Conservation (phyloP, 2,329 filamentous ascomycete genomes). For the Penicillium sp. region DNA sequence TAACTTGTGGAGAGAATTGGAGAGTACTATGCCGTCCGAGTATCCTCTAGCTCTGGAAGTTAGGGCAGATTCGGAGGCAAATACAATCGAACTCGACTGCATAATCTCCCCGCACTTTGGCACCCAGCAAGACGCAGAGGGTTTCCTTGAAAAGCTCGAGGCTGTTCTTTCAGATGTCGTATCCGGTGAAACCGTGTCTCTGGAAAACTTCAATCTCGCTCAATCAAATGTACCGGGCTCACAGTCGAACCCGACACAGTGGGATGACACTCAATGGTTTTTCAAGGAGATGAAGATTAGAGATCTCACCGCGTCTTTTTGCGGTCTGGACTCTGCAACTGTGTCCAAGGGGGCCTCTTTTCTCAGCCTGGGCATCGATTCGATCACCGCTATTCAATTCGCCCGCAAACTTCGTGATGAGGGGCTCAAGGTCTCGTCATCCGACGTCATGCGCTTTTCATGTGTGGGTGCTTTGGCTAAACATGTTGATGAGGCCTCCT, state of each 20-base stretch:
- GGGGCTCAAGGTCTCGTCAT: constrained; percentile 35
- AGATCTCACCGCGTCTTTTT: constrained; percentile 30
- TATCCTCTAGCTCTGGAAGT: constrained; percentile 44
- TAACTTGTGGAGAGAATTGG: constrained; percentile 36
- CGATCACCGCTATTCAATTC: constrained; percentile 40
- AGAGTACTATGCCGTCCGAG: constrained; percentile 41
- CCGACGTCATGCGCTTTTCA: constrained; percentile 42
- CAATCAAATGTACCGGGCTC: constrained; percentile 4
- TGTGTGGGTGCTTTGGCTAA: constrained; percentile 34
- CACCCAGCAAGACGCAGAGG: constrained; percentile 24
- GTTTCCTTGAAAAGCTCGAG: constrained; percentile 40
- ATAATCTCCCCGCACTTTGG: constrained; percentile 35
- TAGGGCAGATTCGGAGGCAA: constrained; percentile 30
- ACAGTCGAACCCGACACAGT: constrained; percentile 7
- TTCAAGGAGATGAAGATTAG: constrained; percentile 29
- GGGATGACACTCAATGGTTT: constrained; percentile 31
- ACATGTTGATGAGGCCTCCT: constrained; percentile 23
- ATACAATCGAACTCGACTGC: constrained; percentile 32
- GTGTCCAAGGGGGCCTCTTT: constrained; percentile 39
- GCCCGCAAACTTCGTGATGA: constrained; percentile 35
- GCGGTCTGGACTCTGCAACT: constrained; percentile 25
- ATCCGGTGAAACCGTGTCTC: constrained; percentile 28
- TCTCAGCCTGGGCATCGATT: constrained; percentile 39
- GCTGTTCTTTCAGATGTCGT: constrained; percentile 34
- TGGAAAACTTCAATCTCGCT: constrained; percentile 31